Conservation (phyloP, 768 basidiomycete species). For the Zangia roseola region DNA sequence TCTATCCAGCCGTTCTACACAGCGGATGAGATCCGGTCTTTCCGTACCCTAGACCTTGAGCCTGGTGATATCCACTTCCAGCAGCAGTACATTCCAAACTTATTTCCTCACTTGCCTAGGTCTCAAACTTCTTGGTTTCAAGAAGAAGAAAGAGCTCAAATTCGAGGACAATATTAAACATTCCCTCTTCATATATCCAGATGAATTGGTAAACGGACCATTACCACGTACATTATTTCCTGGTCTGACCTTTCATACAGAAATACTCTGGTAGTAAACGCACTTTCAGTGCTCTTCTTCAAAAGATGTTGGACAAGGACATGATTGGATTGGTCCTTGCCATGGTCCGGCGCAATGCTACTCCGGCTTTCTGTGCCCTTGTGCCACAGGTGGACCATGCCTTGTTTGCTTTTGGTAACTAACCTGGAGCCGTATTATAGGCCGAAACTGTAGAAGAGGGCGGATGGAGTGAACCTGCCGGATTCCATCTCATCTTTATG, state of each 20-base stretch:
- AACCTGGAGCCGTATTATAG: constrained; percentile 34
- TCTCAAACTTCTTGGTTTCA: constrained; percentile 92
- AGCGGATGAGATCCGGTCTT: constrained; percentile 76
- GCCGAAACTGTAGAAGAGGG: constrained; percentile 67
- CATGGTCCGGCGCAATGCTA: constrained; percentile 65
- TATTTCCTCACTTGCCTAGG: constrained; percentile 39
- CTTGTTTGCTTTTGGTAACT: neutral
- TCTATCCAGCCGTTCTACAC: constrained; percentile 72
- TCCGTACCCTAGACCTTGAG: constrained; percentile 76
- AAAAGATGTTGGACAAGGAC: constrained; percentile 76
- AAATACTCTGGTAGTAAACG: constrained; percentile 88
- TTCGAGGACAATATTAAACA: constrained; percentile 94
- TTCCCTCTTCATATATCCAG: constrained; percentile 87
- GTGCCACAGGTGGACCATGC: constrained; percentile 69
- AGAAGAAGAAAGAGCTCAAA: constrained; percentile 60
- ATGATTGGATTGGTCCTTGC: constrained; percentile 79
- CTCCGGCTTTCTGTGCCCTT: constrained; percentile 80
- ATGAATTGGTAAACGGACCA: constrained; percentile 65
- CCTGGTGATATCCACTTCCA: constrained; percentile 50
- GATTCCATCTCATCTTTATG: constrained; percentile 90
- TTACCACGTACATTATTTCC: neutral
- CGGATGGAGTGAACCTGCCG: constrained; percentile 81
- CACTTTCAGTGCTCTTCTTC: constrained; percentile 84
- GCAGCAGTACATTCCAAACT: neutral
- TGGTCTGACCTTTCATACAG: constrained; percentile 32